These are phyloP conservation scores for Calycina herbarum DNA, from an alignment of 2,329 filamentous ascomycete genomes.

Conservation along the genomic window DNA sequence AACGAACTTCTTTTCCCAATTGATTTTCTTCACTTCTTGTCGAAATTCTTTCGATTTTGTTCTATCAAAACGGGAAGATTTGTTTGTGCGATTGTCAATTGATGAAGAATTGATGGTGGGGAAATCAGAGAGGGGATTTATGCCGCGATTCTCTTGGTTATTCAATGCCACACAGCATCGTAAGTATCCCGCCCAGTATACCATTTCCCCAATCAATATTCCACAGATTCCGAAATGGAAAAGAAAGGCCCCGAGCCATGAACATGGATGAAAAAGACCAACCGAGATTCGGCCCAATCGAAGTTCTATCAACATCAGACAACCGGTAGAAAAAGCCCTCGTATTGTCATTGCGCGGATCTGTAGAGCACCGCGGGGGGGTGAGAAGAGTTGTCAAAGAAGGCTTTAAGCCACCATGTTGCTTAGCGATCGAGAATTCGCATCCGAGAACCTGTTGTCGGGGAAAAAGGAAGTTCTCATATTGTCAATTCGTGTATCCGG, in stretches of 20 bases:
- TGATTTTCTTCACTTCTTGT: background rate
- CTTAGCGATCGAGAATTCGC: no score
- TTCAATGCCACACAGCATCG: slow-evolving; percentile 20
- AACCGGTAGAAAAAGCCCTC: background rate
- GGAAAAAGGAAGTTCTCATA: no score
- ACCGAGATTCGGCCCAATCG: background rate
- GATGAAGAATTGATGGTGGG: background rate
- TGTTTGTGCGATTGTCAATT: background rate
- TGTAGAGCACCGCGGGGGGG: no score
- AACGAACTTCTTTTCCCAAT: background rate
- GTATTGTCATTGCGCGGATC: no score
- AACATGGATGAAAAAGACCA: no score
- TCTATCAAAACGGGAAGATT: background rate
- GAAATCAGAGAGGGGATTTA: slow-evolving; percentile 12
- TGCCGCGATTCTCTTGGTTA: slow-evolving; percentile 25
- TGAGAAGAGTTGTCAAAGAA: no score
- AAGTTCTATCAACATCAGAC: background rate
- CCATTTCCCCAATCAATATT: slow-evolving; percentile 10
- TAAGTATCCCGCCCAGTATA: slow-evolving; percentile 5
- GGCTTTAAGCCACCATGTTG: no score
- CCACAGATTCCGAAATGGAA: background rate
- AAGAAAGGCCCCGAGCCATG: background rate
- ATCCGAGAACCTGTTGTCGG: no score
- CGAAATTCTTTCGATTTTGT: no score
- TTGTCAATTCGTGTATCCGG: no score